phyloP scores from a whole-genome alignment of 2,329 filamentous ascomycete genomes.

The Fusarium chuoi region DNA sequence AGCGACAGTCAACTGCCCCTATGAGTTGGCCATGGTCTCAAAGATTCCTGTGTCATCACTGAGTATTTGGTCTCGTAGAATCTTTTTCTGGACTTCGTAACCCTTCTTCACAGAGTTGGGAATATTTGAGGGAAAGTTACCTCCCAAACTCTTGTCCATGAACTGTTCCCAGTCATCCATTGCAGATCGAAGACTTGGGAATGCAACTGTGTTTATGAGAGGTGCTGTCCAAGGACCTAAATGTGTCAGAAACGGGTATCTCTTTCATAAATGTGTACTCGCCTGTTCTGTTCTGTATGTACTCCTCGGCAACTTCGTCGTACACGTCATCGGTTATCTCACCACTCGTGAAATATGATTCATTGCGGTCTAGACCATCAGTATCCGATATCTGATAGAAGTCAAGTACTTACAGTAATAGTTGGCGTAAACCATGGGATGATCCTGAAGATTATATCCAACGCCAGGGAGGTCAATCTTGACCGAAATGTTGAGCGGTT shows the following conservation, averaged over 20 bases:
- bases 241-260: neutral
- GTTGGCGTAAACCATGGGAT: constrained; percentile 16
- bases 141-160: neutral
- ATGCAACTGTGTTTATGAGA: constrained; percentile 20
- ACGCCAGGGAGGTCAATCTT: constrained; percentile 17
- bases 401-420: constrained; percentile 1
- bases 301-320: constrained; percentile 2
- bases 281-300: constrained; percentile 18
- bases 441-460: constrained; percentile 25
- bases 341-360: constrained; percentile 11
- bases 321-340: constrained; percentile 13
- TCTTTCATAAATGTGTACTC: neutral
- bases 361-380: constrained; percentile 8
- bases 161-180: constrained; percentile 2
- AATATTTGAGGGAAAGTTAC: neutral
- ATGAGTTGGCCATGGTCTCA: constrained; percentile 18
- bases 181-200: constrained; percentile 1
- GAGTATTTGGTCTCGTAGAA: constrained; percentile 7
- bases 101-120: constrained; percentile 7
- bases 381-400: neutral
- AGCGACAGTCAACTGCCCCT: constrained; percentile 18
- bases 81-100: constrained; percentile 7
- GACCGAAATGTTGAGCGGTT: neutral
- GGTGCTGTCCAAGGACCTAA: constrained; percentile 25
- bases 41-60: constrained; percentile 15